These are phyloP conservation scores for Rutidosis leptorrhynchoides DNA, from an alignment of 129 eudicot species.

Conservation along the genomic window DNA sequence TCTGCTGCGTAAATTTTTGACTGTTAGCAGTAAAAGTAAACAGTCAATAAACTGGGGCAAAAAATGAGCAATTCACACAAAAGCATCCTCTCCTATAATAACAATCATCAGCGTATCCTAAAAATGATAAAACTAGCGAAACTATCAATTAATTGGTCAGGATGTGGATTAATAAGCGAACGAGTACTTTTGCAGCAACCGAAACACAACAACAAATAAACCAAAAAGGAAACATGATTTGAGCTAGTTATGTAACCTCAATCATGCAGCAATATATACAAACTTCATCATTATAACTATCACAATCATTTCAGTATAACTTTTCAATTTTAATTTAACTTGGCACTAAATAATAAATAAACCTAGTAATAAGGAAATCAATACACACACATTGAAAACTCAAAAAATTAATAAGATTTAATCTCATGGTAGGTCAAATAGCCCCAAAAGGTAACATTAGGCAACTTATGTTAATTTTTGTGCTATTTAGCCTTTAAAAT, in stretches of 20 bases:
- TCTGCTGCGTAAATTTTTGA: not conserved
- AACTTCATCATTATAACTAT: not conserved
- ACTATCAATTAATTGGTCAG: not conserved
- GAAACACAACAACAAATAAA: not conserved
- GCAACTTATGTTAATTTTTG: no score
- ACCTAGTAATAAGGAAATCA: not conserved
- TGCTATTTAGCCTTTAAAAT: no score
- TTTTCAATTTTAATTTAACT: not conserved
- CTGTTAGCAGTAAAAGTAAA: not conserved
- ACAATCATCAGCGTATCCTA: no score
- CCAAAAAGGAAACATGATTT: not conserved
- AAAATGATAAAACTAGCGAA: not conserved
- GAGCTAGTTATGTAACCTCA: not conserved
- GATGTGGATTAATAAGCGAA: not conserved
- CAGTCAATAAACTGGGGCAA: not conserved
- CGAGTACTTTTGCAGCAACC: not conserved
- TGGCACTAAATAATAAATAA: no score
- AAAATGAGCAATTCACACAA: not conserved
- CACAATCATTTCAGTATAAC: not conserved
- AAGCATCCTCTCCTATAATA: not conserved
- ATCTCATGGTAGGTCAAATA: not conserved
- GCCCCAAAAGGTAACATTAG: no score
- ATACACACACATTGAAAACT: not conserved
- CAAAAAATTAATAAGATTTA: no score
- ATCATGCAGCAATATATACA: not conserved